Percentiles rank a stretch among this genome's conserved stretches.
phyloP scores from a whole-genome alignment of 2,329 filamentous ascomycete genomes.

The Phaeoacremonium minimum region DNA sequence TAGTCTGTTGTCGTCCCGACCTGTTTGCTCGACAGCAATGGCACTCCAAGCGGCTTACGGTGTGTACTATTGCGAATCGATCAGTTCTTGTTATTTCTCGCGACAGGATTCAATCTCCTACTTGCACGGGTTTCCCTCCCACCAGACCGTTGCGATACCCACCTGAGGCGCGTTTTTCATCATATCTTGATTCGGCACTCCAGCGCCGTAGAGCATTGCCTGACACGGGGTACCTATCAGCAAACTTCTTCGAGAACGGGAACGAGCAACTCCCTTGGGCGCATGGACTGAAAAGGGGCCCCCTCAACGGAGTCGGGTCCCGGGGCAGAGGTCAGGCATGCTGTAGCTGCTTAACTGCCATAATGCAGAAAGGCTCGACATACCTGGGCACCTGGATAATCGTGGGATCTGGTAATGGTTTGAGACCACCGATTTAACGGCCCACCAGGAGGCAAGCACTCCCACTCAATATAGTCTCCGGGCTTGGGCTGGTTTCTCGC shows the following conservation, averaged over 20 bases:
- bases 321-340: too few relatives aligned
- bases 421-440: slow-evolving; percentile 82
- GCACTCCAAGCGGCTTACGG: slow-evolving; percentile 23
- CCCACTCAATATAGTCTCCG: slow-evolving; percentile 52
- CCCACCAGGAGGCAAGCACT: slow-evolving; percentile 44
- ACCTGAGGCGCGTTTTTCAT: slow-evolving; percentile 93
- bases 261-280: neutral
- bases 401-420: slow-evolving; percentile 76
- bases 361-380: too few relatives aligned
- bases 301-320: too few relatives aligned
- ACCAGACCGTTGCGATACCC: slow-evolving; percentile 89
- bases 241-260: neutral
- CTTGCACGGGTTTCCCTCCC: slow-evolving; percentile 98
- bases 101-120: slow-evolving; percentile 36
- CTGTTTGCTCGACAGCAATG: slow-evolving; percentile 1
- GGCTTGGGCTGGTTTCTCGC: slow-evolving; percentile 32
- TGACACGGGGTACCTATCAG: slow-evolving; percentile 29
- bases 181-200: slow-evolving; percentile 73
- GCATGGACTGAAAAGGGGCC: too few relatives aligned
- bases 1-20: neutral
- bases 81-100: slow-evolving; percentile 9
- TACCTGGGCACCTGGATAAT: slow-evolving; percentile 88
- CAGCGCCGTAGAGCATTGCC: slow-evolving; percentile 94
- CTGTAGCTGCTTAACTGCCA: too few relatives aligned
- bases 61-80: slow-evolving; percentile 37